Percentiles rank a stretch among this genome's conserved stretches.
These are phyloP conservation scores for Colletotrichum karsti DNA, from an alignment of 2,329 filamentous ascomycete species.

Conservation along the genomic window DNA sequence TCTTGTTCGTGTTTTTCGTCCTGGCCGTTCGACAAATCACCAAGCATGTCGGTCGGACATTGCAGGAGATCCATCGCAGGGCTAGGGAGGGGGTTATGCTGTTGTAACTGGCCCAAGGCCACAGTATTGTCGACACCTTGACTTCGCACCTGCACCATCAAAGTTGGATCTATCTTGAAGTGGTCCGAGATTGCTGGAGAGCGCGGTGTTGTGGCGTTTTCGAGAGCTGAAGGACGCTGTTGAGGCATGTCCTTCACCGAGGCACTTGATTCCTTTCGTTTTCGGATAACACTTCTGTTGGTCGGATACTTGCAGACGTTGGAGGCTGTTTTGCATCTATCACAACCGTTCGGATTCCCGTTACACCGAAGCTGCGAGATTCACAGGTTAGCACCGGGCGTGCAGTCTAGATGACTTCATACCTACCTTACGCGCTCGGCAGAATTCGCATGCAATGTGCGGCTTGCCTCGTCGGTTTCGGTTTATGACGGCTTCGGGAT, in stretches of 20 bases:
- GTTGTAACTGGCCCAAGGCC: neutral
- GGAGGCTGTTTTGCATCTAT: constrained; percentile 2
- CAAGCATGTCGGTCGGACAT: neutral
- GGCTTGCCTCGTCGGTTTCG: neutral
- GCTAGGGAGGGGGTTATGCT: neutral
- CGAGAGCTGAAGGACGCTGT: neutral
- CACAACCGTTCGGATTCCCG: neutral
- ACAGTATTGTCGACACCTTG: neutral
- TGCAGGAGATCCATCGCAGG: neutral
- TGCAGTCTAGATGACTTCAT: neutral
- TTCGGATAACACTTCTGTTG: neutral
- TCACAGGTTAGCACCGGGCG: neutral
- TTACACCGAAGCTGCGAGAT: constrained; percentile 1
- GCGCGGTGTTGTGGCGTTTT: neutral
- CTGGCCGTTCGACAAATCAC: neutral
- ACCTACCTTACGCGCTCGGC: constrained; percentile 1
- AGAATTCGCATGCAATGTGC: constrained; percentile 9
- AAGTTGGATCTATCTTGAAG: neutral
- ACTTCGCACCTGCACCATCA: neutral
- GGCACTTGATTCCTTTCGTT: neutral
- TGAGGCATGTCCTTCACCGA: neutral
- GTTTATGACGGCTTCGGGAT: neutral
- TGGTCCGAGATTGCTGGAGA: neutral
- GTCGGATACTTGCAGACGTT: constrained; percentile 1
- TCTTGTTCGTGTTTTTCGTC: neutral